Evolutionary conservation across 2,329 filamentous ascomycete species (phyloP).

Genomic region (Trichoderma sp.): DNA sequence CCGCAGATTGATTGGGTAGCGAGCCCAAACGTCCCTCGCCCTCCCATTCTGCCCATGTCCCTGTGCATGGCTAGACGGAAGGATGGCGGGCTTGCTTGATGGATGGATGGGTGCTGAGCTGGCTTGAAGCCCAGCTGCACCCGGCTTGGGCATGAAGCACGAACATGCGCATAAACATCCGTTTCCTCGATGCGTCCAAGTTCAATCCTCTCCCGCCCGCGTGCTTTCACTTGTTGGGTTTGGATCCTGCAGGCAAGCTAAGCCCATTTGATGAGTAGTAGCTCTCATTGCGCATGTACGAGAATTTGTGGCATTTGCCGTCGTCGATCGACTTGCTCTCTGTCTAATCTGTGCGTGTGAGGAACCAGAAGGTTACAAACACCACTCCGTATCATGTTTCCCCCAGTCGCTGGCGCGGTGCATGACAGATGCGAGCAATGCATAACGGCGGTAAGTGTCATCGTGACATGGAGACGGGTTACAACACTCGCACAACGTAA

Average conservation of each 20-base stretch:
- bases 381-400: not conserved
- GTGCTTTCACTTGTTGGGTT: not conserved
- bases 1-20: not conserved
- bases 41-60: constrained; percentile 10
- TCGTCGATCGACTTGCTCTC: not conserved
- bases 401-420: not conserved
- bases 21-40: not conserved
- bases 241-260: constrained; percentile 8
- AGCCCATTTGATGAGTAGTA: constrained; percentile 11
- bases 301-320: not conserved
- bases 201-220: not conserved
- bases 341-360: not conserved
- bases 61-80: not conserved
- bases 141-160: constrained; percentile 19
- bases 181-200: not conserved
- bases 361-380: not conserved
- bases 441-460: not conserved
- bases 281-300: not conserved
- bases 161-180: not conserved
- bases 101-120: constrained; percentile 20
- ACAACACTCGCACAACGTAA: not conserved
- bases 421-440: not conserved
- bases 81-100: constrained; percentile 16
- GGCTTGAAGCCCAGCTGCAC: constrained; percentile 21
- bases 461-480: not conserved